Evolutionary conservation across 352 stramenopile genomes (phyloP), one percentile per base, ranked within the genome.

Genomic region (Blastocystis sp.): DNA sequence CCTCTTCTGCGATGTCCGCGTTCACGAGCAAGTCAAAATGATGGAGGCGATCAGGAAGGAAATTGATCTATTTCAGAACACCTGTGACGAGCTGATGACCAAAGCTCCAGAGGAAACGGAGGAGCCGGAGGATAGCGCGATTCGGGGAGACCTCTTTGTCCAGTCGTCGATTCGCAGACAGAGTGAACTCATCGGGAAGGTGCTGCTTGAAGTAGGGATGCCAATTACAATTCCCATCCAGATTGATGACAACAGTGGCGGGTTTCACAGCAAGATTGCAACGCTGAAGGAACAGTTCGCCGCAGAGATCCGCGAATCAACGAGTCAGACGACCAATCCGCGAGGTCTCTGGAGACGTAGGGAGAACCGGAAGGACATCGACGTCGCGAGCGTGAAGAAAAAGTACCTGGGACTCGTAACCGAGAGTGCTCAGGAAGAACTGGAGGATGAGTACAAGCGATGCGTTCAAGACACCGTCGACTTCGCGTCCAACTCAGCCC

Each of bases 391-490:
- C 11, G 4, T 73, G 61, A 73, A 73, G 61, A 73, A 73, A 29
- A 73, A 73, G 61, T 73, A 73, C 29, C n/a, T 73, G 29, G 29
- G n/a, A 34, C 32, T 27, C 4, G 61, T 73, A 29, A 51, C 29
- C n/a, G 29, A 1, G 14, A 73, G 61, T 51, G 61, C 61, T 32
- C 27, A 73, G 44, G 61, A 73, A 40, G 61, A 73, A 29, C 18
- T 73, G 61, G 61, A 73, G 29, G 8, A 36, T 2, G 61, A 73
- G 61, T 73, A 51, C 61, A 73, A 73, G 18, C 61, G 38, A n/a
- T 73, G 61, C 34, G 61, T 73, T 32, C 32, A 73, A 24, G 61
- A 73, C 29, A 73, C 46, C 32, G 61, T 73, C n/a, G 61, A 73
- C 44, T 73, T 51, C 36, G 29, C 61, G 38, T 46, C 61, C 32